Conservation (phyloP, 2,329 filamentous ascomycete genomes). For the Cladosporium sphaerospermum region DNA sequence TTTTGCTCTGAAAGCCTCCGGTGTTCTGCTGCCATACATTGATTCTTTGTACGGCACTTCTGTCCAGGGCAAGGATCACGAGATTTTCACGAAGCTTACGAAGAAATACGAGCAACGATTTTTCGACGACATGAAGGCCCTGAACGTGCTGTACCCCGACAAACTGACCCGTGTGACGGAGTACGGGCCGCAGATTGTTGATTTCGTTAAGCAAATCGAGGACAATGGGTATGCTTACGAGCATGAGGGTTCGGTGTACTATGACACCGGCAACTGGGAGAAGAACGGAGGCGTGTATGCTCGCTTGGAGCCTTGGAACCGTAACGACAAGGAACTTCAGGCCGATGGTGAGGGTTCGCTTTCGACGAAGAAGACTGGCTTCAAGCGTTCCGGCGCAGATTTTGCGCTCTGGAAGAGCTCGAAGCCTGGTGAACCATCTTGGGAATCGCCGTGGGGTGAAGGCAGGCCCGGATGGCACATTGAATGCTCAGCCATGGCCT, state of each 20-base stretch:
- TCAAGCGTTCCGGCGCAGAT: constrained; percentile 72
- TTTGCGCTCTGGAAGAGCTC: constrained; percentile 93
- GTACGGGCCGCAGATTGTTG: constrained; percentile 79
- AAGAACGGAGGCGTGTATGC: constrained; percentile 79
- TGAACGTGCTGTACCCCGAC: constrained; percentile 81
- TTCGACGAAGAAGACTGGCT: constrained; percentile 43
- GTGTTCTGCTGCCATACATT: constrained; percentile 74
- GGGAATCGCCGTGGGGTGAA: constrained; percentile 80
- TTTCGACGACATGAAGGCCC: constrained; percentile 74
- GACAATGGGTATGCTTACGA: constrained; percentile 79
- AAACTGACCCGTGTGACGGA: constrained; percentile 85
- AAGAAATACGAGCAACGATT: constrained; percentile 83
- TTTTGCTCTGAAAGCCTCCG: constrained; percentile 55
- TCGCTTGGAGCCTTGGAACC: constrained; percentile 75
- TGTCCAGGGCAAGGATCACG: constrained; percentile 55
- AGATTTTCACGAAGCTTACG: constrained; percentile 83
- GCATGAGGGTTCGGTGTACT: constrained; percentile 70
- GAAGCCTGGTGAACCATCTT: constrained; percentile 85
- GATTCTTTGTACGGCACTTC: constrained; percentile 56
- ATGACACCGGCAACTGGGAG: constrained; percentile 84
- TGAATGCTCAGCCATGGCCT: constrained; percentile 94
- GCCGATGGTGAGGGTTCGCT: constrained; percentile 88
- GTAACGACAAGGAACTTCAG: constrained; percentile 73
- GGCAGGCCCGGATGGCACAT: constrained; percentile 95
- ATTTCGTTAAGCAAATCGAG: constrained; percentile 76